Evolutionary conservation across 305 asterid genomes (phyloP).

Genomic region (Fraxinus floribunda): DNA sequence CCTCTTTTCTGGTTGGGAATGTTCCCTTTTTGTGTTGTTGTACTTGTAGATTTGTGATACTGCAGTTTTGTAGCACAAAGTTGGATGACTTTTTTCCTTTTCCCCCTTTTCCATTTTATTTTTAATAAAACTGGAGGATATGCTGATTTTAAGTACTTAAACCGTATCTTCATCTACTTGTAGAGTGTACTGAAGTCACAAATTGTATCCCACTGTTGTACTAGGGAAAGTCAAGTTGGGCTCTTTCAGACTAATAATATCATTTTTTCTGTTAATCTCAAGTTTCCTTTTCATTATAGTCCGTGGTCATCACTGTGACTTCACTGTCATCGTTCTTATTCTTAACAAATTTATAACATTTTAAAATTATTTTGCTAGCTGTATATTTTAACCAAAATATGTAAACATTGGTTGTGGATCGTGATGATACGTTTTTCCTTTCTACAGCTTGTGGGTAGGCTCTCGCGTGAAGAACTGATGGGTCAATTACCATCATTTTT

Average conservation of each 20-base stretch:
- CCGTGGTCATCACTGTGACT: neutral
- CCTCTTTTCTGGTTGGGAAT: neutral
- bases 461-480: constrained; percentile 52
- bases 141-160: neutral
- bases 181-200: neutral
- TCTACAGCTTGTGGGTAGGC: constrained; percentile 51
- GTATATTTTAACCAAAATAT: neutral
- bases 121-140: neutral
- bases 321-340: neutral
- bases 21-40: neutral
- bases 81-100: neutral
- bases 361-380: neutral
- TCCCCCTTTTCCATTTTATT: neutral
- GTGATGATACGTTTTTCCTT: neutral
- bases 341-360: neutral
- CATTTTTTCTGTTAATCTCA: neutral
- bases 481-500: constrained; percentile 44
- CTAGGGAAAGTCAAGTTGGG: too few species aligned
- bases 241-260: neutral
- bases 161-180: neutral
- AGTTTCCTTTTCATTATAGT: neutral
- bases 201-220: neutral
- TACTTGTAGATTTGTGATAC: neutral
- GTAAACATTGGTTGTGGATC: neutral
- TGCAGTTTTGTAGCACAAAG: neutral